Evolutionary conservation across 805 yeast genomes (phyloP), one percentile per base, ranked within the genome.

Genomic region (Yarrowia yakushimensis): DNA sequence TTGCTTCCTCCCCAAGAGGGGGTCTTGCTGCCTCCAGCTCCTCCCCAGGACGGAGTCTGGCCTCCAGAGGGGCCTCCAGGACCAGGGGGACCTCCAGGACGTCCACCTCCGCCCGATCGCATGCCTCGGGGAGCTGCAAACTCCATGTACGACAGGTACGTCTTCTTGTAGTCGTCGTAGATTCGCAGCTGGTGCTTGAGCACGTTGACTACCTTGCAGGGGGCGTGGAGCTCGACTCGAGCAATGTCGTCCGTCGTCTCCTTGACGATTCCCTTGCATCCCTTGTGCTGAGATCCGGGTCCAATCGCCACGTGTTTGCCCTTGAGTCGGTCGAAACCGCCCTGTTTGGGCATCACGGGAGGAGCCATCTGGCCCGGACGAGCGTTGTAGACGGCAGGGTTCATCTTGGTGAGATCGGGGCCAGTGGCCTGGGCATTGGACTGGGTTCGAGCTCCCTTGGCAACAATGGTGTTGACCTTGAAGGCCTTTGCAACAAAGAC

Each of bases 241-340:
- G 97, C 98, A 67, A 82, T 83, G 13, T 87, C 87, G 66, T 96
- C 99, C 69, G 90, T 94, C 10, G 97, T 90, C 72, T 94, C 98
- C 67, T 88, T 87, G 43, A 94, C 90, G 67, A 90, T 88, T 72
- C 99, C 99, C 77, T 87, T 85, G 68, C 90, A 84, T 48, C 99
- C 98, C 76, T 94, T 94, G 74, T 93, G 90, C 52, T 84, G 85
- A 30, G 96, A 94, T n/a, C 97, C 90, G 70, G 88, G 85, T 37
- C 89, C 83, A 54, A 94, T 88, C 66, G 90, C 84, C 22, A 94
- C 97, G 64, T 87, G 87, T 71, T 90, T 90, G 68, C 90, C 88
- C 36, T 94, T 71, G 28, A 96, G 84, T 52, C 83, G 82, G 73
- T 90, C 97, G 67, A 96, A 84, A 9, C 96, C 97, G 62, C 85